phyloP scores from a whole-genome alignment of 2,329 filamentous ascomycete genomes.

The Parastagonospora avenae region DNA sequence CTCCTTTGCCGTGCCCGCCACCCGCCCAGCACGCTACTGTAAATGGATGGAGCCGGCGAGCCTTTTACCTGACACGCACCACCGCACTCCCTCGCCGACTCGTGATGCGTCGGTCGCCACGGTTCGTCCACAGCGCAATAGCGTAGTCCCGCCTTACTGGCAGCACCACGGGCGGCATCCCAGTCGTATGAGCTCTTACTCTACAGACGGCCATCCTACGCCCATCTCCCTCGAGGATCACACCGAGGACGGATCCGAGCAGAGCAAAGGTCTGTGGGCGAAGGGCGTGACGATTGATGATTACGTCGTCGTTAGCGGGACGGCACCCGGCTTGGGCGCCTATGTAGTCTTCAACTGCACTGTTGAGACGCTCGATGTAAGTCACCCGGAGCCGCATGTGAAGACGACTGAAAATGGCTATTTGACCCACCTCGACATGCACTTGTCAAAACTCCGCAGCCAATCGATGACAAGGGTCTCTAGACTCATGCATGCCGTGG shows the following conservation, averaged over 20 bases:
- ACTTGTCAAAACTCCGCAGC: constrained; percentile 10
- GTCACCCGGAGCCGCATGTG: constrained; percentile 43
- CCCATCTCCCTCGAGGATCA: constrained; percentile 68
- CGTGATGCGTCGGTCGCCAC: constrained; percentile 27
- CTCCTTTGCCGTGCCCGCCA: constrained; percentile 21
- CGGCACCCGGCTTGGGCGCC: constrained; percentile 69
- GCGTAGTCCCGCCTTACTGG: constrained; percentile 56
- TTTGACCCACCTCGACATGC: constrained; percentile 9
- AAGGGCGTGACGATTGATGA: constrained; percentile 66
- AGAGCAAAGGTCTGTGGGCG: constrained; percentile 65
- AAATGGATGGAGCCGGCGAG: constrained; percentile 49
- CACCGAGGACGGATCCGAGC: constrained; percentile 63
- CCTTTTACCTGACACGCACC: constrained; percentile 34
- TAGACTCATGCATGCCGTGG: background rate
- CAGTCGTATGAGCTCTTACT: constrained; percentile 43
- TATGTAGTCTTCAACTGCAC: constrained; percentile 95
- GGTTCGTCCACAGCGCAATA: constrained; percentile 34
- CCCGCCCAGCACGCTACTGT: constrained; percentile 31
- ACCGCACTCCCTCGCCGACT: constrained; percentile 28
- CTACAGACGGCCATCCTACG: constrained; percentile 42
- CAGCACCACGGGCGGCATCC: constrained; percentile 47
- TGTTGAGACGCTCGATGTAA: constrained; percentile 82
- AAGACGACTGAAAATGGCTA: constrained; percentile 3
- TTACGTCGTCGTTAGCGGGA: constrained; percentile 65
- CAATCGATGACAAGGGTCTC: constrained; percentile 17